phyloP scores from a whole-genome alignment of 257 asterid genomes.

The Perilla frutescens region DNA sequence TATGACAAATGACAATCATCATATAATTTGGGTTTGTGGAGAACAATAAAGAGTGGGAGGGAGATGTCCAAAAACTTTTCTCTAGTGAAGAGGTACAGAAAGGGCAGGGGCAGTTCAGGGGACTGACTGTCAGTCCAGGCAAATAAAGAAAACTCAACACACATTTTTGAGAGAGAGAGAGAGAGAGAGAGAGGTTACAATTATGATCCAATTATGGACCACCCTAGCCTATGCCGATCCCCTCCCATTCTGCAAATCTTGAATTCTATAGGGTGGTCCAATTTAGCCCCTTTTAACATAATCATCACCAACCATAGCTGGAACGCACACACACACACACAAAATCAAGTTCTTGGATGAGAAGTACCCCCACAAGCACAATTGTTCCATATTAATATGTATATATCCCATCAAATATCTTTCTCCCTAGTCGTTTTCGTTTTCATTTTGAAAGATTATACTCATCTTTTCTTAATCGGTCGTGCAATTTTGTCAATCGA shows the following conservation, averaged over 20 bases:
- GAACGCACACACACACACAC: background rate
- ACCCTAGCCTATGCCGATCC: slow-evolving; percentile 35
- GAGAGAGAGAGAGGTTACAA: slow-evolving; percentile 6
- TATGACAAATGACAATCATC: background rate
- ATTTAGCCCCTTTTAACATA: slow-evolving; percentile 35
- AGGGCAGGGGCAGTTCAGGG: slow-evolving; percentile 29
- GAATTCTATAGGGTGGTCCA: slow-evolving; percentile 49
- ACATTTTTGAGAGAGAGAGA: background rate
- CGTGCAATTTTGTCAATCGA: no score
- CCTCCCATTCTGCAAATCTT: slow-evolving; percentile 36
- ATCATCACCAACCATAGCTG: slow-evolving; percentile 24
- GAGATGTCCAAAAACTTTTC: background rate
- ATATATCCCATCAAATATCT: background rate
- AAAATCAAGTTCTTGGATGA: slow-evolving; percentile 6
- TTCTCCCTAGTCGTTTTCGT: no score
- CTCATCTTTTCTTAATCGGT: no score
- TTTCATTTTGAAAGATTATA: no score
- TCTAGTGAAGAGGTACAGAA: slow-evolving; percentile 5
- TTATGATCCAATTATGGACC: slow-evolving; percentile 41
- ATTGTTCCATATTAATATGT: slow-evolving; percentile 16
- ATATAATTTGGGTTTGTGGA: slow-evolving; percentile 1
- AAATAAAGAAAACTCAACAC: slow-evolving; percentile 1
- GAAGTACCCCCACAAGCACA: slow-evolving; percentile 36
- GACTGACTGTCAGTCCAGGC: slow-evolving; percentile 32
- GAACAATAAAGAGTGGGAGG: background rate